Base-by-base conservation (phyloP, 345 rosid species). In the Mangifera indica region DNA sequence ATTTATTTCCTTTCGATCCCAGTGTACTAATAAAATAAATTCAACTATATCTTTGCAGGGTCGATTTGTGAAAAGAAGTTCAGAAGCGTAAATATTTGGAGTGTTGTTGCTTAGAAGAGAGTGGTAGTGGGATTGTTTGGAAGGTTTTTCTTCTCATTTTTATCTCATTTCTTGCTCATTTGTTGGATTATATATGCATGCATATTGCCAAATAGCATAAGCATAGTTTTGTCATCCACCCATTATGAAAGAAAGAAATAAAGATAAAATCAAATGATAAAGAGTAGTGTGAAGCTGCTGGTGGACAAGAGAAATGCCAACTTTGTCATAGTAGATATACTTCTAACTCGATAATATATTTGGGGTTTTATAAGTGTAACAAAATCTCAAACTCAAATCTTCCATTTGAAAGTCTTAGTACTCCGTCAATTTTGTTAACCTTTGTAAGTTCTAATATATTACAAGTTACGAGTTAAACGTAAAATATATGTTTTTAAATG, bases 11-110 rank as follows among this genome's bases (percentile, higher is more conserved):
- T n/a, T n/a, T n/a, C n/a, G n/a, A n/a, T n/a, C n/a, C n/a, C n/a
- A n/a, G n/a, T n/a, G n/a, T n/a, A n/a, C n/a, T 29, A 29, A 1
- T 45, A 37, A 6, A 2, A 53, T 67, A 13, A 22, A 34, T 20
- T 53, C 52, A 24, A 67, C 42, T 24, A 10, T 0, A 3, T 4
- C 24, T 71, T 73, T 53, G 70, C 86, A 89, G 94, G 94, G 94
- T 46, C 82, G 94, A 67, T 89, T 89, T 51, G 94, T 89, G 72
- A 82, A 85, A 83, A 83, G 86, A 67, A 78, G 54, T 22, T 82
- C 75, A 44, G 79, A 20, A 11, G 45, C 32, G 61, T 76, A 66
- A 7, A 56, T 18, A 21, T 52, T 60, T 32, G 66, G 32, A 46
- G 12, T 59, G 46, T n/a, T 60, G 48, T 20, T 58, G 32, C 26